These are phyloP conservation scores for Rubia occidens DNA, from an alignment of 305 asterid species.

Conservation along the genomic window DNA sequence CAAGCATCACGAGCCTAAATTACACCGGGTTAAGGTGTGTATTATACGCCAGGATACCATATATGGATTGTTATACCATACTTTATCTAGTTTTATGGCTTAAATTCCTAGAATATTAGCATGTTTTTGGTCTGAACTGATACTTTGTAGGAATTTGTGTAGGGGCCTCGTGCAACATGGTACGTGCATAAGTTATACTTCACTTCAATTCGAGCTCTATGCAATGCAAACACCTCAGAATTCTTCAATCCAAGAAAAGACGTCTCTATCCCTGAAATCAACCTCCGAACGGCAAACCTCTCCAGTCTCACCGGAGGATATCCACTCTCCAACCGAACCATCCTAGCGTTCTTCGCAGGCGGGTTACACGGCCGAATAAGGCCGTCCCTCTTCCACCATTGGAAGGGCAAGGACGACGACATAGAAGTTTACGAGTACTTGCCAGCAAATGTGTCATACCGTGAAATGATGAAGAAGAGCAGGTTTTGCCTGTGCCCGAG, in stretches of 20 bases:
- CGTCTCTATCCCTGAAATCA: conserved; percentile 50
- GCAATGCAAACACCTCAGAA: conserved; percentile 66
- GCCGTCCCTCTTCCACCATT: conserved; percentile 31
- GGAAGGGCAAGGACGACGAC: conserved; percentile 40
- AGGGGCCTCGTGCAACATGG: conserved; percentile 74
- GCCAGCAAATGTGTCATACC: conserved; percentile 32
- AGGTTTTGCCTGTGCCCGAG: conserved; percentile 60
- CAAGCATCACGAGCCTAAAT: neutral
- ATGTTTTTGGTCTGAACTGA: neutral
- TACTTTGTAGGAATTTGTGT: neutral
- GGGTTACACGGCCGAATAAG: conserved; percentile 44
- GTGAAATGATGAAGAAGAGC: conserved; percentile 37
- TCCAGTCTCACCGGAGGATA: conserved; percentile 14
- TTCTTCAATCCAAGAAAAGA: conserved; percentile 60
- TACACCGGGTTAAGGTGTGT: too few relatives aligned
- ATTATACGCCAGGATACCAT: too few relatives aligned
- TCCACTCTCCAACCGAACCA: conserved; percentile 25
- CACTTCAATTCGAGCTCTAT: conserved; percentile 51
- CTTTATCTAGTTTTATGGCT: neutral
- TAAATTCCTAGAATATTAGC: neutral
- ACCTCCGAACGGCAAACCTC: conserved; percentile 29
- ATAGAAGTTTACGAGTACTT: conserved; percentile 34
- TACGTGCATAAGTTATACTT: conserved; percentile 46
- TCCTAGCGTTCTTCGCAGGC: conserved; percentile 55
- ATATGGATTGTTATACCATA: too few relatives aligned